phyloP scores from a whole-genome alignment of 2,329 filamentous ascomycete species.

The Trichoderma koningiopsis region DNA sequence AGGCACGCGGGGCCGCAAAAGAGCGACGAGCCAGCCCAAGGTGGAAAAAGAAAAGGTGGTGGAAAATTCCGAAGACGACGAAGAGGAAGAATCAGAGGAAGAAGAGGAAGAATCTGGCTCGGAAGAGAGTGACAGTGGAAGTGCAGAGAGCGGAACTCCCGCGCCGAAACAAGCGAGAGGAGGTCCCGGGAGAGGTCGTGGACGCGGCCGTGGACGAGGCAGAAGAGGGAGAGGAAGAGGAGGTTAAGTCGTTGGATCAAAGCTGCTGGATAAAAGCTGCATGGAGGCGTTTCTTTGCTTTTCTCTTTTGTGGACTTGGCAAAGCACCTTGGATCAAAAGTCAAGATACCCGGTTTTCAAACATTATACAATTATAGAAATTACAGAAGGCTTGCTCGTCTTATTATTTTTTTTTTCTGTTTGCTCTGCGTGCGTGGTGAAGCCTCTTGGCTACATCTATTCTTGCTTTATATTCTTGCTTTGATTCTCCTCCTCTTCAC shows the following conservation, averaged over 20 bases:
- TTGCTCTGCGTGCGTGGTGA: not conserved
- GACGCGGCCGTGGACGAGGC: slow-evolving; percentile 37
- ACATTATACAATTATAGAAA: not conserved
- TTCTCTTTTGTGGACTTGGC: not conserved
- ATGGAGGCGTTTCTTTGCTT: not conserved
- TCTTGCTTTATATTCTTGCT: not conserved
- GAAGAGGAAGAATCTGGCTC: slow-evolving; percentile 39
- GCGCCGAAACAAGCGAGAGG: slow-evolving; percentile 43
- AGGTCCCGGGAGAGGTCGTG: slow-evolving; percentile 37
- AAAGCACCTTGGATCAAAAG: slow-evolving; percentile 5
- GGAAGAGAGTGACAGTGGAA: slow-evolving; percentile 40
- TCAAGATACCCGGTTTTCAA: slow-evolving; percentile 20
- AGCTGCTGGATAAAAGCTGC: not conserved
- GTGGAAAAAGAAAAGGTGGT: slow-evolving; percentile 37
- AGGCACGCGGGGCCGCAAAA: slow-evolving; percentile 48
- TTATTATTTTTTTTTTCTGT: not conserved
- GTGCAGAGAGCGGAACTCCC: slow-evolving; percentile 42
- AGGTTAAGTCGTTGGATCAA: slow-evolving; percentile 25
- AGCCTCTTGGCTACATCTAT: not conserved
- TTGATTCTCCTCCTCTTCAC: not conserved
- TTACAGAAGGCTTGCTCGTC: not conserved
- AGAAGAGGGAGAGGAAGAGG: slow-evolving; percentile 38
- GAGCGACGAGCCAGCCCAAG: slow-evolving; percentile 46
- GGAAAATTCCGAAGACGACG: slow-evolving; percentile 41
- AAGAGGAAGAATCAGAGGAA: slow-evolving; percentile 35